Evolutionary conservation across 306 rosid species (phyloP), one percentile per base, ranked within the genome.

Genomic region (Neltuma alba): DNA sequence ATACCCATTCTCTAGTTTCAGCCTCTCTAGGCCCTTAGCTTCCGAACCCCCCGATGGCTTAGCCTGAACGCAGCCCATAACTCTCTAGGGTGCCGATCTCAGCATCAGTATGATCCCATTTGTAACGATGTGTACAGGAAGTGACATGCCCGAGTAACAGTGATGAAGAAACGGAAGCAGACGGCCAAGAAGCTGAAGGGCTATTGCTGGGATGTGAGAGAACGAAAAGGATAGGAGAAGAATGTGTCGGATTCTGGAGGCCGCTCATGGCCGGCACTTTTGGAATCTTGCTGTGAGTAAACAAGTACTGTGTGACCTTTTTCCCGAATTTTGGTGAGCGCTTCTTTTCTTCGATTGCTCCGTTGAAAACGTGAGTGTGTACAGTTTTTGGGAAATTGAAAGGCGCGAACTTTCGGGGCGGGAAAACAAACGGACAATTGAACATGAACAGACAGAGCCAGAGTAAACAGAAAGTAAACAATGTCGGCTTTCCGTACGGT

Each of bases 251-350:
- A 50, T 3, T 6, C 4, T 13, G 3, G 9, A n/a, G 77, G 89
- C 93, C 92, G 93, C 58, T 93, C 89, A 88, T 82, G 91, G 98
- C 80, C 94, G 92, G 97, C 96, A 84, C 48, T 40, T 79, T 82
- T 80, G 86, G 89, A 85, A 79, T 78, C 62, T 21, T 45, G 40
- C 55, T 16, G 80, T 12, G 52, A 0, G 84, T 34, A 40, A 33
- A 86, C 55, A 77, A 82, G 62, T 66, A 52, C 48, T 13, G 48
- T 44, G 48, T 12, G 55, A 57, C 4, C 64, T 3, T 75, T 78
- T 71, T 44, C 79, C 63, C 54, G n/a, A 61, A 27, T 13, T 50
- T 66, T 47, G 45, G 47, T 63, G 37, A 47, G 40, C 33, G 9
- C 58, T 25, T 44, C n/a, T 38, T 12, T 21, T 0, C 52, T 28